Evolutionary conservation across 768 basidiomycete species (phyloP).

Genomic region (Pleurotus giganteus): DNA sequence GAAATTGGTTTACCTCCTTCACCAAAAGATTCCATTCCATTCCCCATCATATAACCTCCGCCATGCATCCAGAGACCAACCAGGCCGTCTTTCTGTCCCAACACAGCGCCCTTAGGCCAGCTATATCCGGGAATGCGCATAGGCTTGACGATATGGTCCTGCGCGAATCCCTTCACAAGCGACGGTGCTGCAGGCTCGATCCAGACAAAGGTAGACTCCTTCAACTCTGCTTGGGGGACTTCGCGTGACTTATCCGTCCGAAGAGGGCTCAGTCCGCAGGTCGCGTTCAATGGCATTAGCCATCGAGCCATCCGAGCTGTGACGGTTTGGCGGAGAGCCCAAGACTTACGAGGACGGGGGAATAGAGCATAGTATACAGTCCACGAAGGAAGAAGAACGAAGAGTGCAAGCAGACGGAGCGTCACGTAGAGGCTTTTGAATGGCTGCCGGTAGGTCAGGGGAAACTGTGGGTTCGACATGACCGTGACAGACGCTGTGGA

Average conservation of each 20-base stretch:
- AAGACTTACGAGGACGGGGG: constrained; percentile 18
- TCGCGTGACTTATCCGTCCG: constrained; percentile 18
- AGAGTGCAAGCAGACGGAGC: constrained; percentile 8
- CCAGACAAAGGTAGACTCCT: constrained; percentile 23
- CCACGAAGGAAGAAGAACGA: constrained; percentile 18
- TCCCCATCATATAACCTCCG: constrained; percentile 27
- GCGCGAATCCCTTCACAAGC: constrained; percentile 15
- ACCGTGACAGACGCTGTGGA: no score
- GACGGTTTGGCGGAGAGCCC: constrained; percentile 20
- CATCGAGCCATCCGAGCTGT: constrained; percentile 18
- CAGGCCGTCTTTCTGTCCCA: constrained; percentile 12
- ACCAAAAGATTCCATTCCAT: constrained; percentile 18
- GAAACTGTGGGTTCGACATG: neutral
- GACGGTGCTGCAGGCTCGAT: constrained; percentile 14
- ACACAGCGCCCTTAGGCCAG: constrained; percentile 19
- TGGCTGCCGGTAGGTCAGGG: constrained; percentile 8
- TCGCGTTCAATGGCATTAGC: constrained; percentile 20
- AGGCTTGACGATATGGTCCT: constrained; percentile 16
- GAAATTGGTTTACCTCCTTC: constrained; percentile 16
- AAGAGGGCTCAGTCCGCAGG: constrained; percentile 13
- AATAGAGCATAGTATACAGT: constrained; percentile 14
- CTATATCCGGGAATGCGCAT: constrained; percentile 21
- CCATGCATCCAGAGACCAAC: constrained; percentile 24
- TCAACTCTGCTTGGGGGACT: constrained; percentile 18
- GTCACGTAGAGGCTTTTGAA: constrained; percentile 12